phyloP scores from a whole-genome alignment of 106 monocot genomes.

The Alisma plantagoaquatica region DNA sequence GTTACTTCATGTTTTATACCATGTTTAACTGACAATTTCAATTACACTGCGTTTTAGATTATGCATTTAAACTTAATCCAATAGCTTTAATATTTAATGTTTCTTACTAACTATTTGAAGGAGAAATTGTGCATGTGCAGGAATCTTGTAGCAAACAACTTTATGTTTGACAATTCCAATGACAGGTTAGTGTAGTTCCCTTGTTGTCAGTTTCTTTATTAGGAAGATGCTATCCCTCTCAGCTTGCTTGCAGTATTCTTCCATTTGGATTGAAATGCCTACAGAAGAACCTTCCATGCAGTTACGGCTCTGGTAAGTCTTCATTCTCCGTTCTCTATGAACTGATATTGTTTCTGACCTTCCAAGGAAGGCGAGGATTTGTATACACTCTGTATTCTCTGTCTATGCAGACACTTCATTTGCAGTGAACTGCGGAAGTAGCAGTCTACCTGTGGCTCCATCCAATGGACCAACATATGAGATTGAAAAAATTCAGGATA shows the following conservation, averaged over 20 bases:
- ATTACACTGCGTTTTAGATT: too few species aligned
- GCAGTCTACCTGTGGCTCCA: constrained; percentile 25
- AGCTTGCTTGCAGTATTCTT: constrained; percentile 27
- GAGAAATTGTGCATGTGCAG: too few species aligned
- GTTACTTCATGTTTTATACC: too few species aligned
- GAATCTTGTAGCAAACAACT: constrained; percentile 88
- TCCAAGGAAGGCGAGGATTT: not conserved
- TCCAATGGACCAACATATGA: constrained; percentile 48
- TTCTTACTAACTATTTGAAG: too few species aligned
- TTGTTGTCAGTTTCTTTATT: not conserved
- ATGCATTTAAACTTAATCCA: too few species aligned
- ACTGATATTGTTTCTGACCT: not conserved
- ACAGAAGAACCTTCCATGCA: constrained; percentile 54
- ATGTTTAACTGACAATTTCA: too few species aligned
- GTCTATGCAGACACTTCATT: constrained; percentile 42
- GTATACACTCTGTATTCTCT: not conserved
- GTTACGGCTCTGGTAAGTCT: constrained; percentile 53
- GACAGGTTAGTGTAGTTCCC: constrained; percentile 31
- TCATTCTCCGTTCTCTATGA: not conserved
- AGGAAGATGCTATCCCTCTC: not conserved
- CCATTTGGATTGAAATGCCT: constrained; percentile 69
- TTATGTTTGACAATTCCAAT: constrained; percentile 47
- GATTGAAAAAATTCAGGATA: constrained; percentile 32
- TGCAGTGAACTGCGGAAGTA: constrained; percentile 78
- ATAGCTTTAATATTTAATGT: too few species aligned